Base-by-base conservation (phyloP, 2,329 filamentous ascomycete species). In the Fusarium pseudoanthophilum region DNA sequence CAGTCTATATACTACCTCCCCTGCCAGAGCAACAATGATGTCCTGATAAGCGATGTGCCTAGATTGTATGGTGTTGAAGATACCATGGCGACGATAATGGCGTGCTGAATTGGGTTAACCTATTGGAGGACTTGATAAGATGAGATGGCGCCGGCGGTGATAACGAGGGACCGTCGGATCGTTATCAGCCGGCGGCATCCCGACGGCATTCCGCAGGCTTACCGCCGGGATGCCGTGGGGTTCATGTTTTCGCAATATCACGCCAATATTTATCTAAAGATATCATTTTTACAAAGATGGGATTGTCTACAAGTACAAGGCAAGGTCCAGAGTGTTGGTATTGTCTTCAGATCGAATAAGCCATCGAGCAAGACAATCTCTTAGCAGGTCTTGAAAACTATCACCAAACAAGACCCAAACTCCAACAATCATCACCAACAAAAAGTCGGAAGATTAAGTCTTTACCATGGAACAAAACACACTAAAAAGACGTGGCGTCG, bases 391-490 rank as follows among this genome's bases (percentile, higher is more conserved):
- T 4, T 26, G 26, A 26, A 26, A n/a, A 20, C 34, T 0, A 46
- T 30, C 24, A 18, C 5, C 24, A 26, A 46, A 2, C 9, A n/a
- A 43, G 28, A 30, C 10, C 4, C 16, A 18, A 45, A 4, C 7
- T 10, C 7, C 51, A n/a, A 9, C 32, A 46, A 18, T 6, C 13
- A 15, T 4, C 11, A 20, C 16, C n/a, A 21, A 11, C 13, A 26
- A 5, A 20, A 34, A n/a, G 6, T 1, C 15, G n/a, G 1, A 10
- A 30, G 9, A 4, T 21, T 14, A 26, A 36, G 5, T 4, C 18
- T 11, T 5, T 7, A 13, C 9, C 15, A 77, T 78, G 78, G 79
- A 80, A 51, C 78, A 80, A 69, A 80, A 80, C 45, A 79, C 79
- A 1, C 57, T 80, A 11, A 80, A 80, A 43, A 62, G 79, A 60